phyloP scores from a whole-genome alignment of 148 eudicot species.

The Pouteria glomerata region DNA sequence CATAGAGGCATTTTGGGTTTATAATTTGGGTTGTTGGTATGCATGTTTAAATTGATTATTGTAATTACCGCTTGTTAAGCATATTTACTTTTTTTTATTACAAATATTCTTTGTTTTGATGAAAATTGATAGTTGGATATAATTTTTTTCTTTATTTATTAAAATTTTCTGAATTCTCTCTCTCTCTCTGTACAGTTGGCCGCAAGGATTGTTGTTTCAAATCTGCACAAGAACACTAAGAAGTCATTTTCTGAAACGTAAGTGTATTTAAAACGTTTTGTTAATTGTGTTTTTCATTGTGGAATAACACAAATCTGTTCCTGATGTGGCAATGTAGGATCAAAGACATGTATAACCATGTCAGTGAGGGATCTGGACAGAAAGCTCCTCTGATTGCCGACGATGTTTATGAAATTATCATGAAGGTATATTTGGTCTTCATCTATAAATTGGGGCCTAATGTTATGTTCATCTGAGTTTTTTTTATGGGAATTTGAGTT shows the following conservation, averaged over 20 bases:
- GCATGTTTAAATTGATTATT: background rate
- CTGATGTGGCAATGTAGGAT: constrained; percentile 33
- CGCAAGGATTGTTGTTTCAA: constrained; percentile 86
- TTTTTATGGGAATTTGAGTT: background rate
- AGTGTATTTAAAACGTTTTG: constrained; percentile 23
- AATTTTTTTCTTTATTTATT: background rate
- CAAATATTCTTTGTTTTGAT: background rate
- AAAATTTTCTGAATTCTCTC: background rate
- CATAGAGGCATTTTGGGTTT: too few species aligned
- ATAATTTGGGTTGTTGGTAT: background rate
- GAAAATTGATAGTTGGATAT: background rate
- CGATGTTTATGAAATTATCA: constrained; percentile 88
- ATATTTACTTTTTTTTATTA: background rate
- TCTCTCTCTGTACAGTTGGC: constrained; percentile 52
- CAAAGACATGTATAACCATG: constrained; percentile 69
- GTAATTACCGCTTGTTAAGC: background rate
- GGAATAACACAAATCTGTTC: background rate
- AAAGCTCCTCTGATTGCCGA: constrained; percentile 81
- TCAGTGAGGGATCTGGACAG: constrained; percentile 68
- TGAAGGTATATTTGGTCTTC: constrained; percentile 56
- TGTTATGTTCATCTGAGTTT: background rate
- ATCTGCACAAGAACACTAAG: constrained; percentile 84
- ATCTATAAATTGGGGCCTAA: background rate
- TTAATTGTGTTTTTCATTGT: too few species aligned
- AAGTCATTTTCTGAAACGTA: constrained; percentile 91